These are phyloP conservation scores for Populus hybrid DNA, from an alignment of 441 rosid species.

Conservation along the genomic window DNA sequence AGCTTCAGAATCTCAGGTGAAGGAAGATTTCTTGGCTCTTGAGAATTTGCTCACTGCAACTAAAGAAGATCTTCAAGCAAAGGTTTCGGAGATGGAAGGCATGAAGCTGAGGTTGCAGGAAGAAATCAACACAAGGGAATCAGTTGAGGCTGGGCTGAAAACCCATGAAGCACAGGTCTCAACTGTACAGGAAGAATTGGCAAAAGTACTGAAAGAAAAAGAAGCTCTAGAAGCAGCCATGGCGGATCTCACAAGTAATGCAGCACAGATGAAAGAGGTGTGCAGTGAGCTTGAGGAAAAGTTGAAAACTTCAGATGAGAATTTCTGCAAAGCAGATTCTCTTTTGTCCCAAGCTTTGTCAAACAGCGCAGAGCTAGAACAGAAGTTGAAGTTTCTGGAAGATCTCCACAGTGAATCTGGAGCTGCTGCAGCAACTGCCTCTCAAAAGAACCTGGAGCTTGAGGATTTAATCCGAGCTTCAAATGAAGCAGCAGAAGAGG, in stretches of 20 bases:
- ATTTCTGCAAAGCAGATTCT: conserved; percentile 57
- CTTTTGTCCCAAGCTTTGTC: conserved; percentile 72
- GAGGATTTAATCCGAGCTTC: conserved; percentile 57
- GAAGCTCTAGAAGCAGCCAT: conserved; percentile 57
- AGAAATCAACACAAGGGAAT: conserved; percentile 47
- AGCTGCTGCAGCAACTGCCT: conserved; percentile 59
- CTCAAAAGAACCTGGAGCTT: conserved; percentile 71
- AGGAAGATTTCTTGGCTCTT: conserved; percentile 52
- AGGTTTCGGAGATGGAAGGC: conserved; percentile 50
- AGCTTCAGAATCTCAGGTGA: conserved; percentile 64
- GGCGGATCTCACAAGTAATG: conserved; percentile 46
- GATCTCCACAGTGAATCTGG: conserved; percentile 57
- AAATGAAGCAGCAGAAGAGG: conserved; percentile 60
- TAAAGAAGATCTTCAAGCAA: conserved; percentile 54
- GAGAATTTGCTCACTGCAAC: conserved; percentile 44
- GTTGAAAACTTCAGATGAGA: conserved; percentile 65
- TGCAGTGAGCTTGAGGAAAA: conserved; percentile 61
- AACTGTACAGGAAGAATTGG: conserved; percentile 36
- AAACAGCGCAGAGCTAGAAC: conserved; percentile 65
- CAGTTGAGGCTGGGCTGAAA: conserved; percentile 38
- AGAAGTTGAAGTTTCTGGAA: conserved; percentile 70
- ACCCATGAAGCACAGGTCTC: conserved; percentile 35
- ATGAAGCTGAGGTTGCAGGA: conserved; percentile 49
- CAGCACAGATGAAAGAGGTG: conserved; percentile 42
- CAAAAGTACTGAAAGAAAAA: conserved; percentile 39